These are phyloP conservation scores for Pleurozium schreberi DNA, from an alignment of 225 moss, liverwort and hornwort genomes.

Conservation along the genomic window DNA sequence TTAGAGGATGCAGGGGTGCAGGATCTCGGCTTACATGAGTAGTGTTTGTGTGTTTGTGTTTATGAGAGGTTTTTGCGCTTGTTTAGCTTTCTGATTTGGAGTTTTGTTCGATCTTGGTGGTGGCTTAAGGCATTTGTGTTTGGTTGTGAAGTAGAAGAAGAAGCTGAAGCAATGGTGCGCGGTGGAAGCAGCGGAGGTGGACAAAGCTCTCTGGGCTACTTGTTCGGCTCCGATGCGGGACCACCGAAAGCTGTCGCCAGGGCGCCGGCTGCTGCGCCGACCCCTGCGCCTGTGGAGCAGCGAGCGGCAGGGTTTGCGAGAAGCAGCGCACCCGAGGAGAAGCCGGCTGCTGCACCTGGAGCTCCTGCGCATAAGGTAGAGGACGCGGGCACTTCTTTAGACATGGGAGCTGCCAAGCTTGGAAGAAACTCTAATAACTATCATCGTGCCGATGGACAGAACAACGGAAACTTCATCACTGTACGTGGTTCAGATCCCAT, in stretches of 20 bases:
- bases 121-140: neutral
- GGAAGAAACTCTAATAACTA: slow-evolving; percentile 94
- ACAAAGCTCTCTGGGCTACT: slow-evolving; percentile 38
- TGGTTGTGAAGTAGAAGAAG: neutral
- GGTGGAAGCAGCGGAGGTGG: slow-evolving; percentile 56
- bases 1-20: neutral
- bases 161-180: slow-evolving; percentile 10
- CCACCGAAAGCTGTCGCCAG: slow-evolving; percentile 20
- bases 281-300: slow-evolving; percentile 22
- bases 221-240: slow-evolving; percentile 30
- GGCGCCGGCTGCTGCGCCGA: slow-evolving; percentile 14
- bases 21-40: neutral
- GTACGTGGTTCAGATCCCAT: slow-evolving; percentile 18
- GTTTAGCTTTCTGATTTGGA: neutral
- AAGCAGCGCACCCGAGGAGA: slow-evolving; percentile 11
- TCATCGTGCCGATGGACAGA: slow-evolving; percentile 92
- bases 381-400: slow-evolving; percentile 53
- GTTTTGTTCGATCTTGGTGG: neutral
- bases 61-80: neutral
- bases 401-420: slow-evolving; percentile 50
- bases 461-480: slow-evolving; percentile 95
- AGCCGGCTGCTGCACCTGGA: neutral
- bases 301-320: slow-evolving; percentile 38
- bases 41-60: neutral
- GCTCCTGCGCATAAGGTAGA: slow-evolving; percentile 30